Conservation (phyloP, 2,329 filamentous ascomycete species). For the Sclerotinia spermophila region DNA sequence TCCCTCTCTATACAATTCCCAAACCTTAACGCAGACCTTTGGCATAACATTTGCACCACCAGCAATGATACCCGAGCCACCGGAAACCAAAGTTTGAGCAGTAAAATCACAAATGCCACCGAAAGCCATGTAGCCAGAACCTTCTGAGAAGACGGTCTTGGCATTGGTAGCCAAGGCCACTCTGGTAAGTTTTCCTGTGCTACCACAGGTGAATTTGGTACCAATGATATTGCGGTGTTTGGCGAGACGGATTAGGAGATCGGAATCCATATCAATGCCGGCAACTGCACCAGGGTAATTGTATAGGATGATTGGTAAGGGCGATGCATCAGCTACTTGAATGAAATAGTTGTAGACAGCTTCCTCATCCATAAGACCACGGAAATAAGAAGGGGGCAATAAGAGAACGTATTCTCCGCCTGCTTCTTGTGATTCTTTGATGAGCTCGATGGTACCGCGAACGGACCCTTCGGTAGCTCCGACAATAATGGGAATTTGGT, state of each 20-base stretch:
- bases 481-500: constrained; percentile 72
- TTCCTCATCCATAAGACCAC: constrained; percentile 66
- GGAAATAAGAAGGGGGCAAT: constrained; percentile 81
- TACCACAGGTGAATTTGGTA: constrained; percentile 89
- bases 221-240: constrained; percentile 80
- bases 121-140: constrained; percentile 76
- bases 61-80: constrained; percentile 80
- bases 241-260: constrained; percentile 75
- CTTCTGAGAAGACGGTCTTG: constrained; percentile 57
- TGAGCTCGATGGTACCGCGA: constrained; percentile 72
- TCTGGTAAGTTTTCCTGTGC: constrained; percentile 83
- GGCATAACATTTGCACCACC: constrained; percentile 84
- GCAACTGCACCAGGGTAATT: constrained; percentile 87
- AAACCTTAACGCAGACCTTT: constrained; percentile 74
- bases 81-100: constrained; percentile 72
- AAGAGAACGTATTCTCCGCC: constrained; percentile 79
- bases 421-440: constrained; percentile 60
- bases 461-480: constrained; percentile 81
- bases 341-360: constrained; percentile 65
- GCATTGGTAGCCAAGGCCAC: constrained; percentile 71
- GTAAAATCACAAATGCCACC: constrained; percentile 88
- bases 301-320: constrained; percentile 79
- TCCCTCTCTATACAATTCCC: constrained; percentile 70
- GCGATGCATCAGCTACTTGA: constrained; percentile 67
- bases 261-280: constrained; percentile 86